phyloP scores from a whole-genome alignment of 768 basidiomycete species.

The Hericium erinaceus region DNA sequence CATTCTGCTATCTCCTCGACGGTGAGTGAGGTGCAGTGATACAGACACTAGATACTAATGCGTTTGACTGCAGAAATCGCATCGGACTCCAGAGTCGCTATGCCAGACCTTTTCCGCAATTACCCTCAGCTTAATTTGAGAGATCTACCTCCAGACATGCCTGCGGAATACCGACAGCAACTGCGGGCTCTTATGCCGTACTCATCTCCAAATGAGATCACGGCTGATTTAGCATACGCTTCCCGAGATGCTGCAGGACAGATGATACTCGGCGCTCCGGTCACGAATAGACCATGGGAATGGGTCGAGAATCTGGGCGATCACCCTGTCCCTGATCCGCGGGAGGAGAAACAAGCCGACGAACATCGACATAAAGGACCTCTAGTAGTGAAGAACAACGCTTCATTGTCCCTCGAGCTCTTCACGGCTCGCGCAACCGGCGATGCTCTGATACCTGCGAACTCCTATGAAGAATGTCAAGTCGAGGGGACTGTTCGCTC shows the following conservation, averaged over 20 bases:
- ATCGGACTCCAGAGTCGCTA: slow-evolving; percentile 40
- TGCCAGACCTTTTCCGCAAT: slow-evolving; percentile 54
- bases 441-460: slow-evolving; percentile 25
- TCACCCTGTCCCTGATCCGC: slow-evolving; percentile 31
- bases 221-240: slow-evolving; percentile 49
- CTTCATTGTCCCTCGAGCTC: slow-evolving; percentile 62
- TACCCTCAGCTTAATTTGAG: slow-evolving; percentile 45
- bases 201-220: slow-evolving; percentile 38
- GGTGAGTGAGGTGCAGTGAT: slow-evolving; percentile 32
- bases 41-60: background rate
- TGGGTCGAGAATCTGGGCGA: slow-evolving; percentile 78
- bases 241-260: slow-evolving; percentile 47
- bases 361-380: slow-evolving; percentile 27
- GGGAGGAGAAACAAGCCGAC: slow-evolving; percentile 34
- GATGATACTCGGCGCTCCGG: slow-evolving; percentile 37
- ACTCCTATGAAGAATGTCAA: slow-evolving; percentile 20
- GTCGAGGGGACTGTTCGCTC: slow-evolving; percentile 39
- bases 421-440: slow-evolving; percentile 61
- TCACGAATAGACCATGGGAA: slow-evolving; percentile 77
- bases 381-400: slow-evolving; percentile 48
- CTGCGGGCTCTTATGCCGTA: slow-evolving; percentile 51
- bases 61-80: slow-evolving; percentile 45
- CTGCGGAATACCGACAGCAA: slow-evolving; percentile 47
- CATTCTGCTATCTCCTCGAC: slow-evolving; percentile 63
- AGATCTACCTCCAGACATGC: slow-evolving; percentile 46